Evolutionary conservation across 352 stramenopile genomes (phyloP).

Genomic region (Aphanomyces cochlioides): DNA sequence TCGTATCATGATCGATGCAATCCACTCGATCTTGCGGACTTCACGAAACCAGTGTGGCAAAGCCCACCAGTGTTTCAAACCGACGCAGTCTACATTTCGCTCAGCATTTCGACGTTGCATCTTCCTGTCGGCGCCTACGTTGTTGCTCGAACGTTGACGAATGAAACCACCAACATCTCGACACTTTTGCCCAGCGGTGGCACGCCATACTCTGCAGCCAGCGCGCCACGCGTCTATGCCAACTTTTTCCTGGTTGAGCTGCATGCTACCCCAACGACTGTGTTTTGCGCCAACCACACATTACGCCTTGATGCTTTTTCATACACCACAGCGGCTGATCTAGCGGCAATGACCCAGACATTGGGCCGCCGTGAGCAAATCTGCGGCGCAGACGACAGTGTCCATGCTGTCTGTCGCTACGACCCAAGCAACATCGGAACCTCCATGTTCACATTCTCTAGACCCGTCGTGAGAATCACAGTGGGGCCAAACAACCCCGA

Average conservation of each 20-base stretch:
- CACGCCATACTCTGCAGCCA: neutral
- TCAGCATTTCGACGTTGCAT: neutral
- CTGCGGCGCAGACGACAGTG: constrained; percentile 21
- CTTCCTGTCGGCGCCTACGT: neutral
- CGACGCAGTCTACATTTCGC: constrained; percentile 3
- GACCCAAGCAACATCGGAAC: neutral
- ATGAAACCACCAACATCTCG: constrained; percentile 9
- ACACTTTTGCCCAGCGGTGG: constrained; percentile 19
- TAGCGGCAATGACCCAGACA: neutral
- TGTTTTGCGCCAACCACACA: neutral
- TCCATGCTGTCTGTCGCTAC: constrained; percentile 18
- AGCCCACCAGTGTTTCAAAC: constrained; percentile 14
- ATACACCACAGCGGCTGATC: neutral
- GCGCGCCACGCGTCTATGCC: constrained; percentile 1
- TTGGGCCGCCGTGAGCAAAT: neutral
- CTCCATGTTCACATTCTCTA: constrained; percentile 12
- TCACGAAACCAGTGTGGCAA: neutral
- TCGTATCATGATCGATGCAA: too few relatives aligned
- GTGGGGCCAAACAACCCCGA: constrained; percentile 16
- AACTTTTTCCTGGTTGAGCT: constrained; percentile 23
- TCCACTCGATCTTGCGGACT: too few relatives aligned
- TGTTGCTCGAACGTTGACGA: neutral
- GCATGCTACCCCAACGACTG: neutral
- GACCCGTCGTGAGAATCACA: constrained; percentile 17
- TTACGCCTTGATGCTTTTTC: neutral